Evolutionary conservation across 805 yeast genomes (phyloP), one percentile per base, ranked within the genome.

Genomic region (Saccharomyces mikatae): DNA sequence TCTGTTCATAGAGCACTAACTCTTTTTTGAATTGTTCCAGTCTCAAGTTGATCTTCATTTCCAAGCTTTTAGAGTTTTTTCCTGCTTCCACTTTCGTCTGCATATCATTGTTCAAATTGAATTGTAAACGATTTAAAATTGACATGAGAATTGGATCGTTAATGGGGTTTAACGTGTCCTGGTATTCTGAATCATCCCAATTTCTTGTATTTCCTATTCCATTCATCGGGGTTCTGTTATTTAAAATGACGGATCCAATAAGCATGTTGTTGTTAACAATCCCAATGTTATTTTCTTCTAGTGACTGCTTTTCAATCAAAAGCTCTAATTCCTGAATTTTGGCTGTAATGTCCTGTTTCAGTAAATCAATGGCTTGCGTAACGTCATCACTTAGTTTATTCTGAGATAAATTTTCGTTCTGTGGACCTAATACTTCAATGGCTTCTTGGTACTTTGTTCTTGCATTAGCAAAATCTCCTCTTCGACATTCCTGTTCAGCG

Each of bases 401-500:
- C 8, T 41, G n/a, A 14, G 36, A 47, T 11, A 46, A 41, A 17
- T 47, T 49, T 17, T 22, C 47, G 14, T 26, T 28, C 21, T 14
- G 48, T 9, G 52, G 27, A 5, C 47, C 48, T 6, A 50, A 22
- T 5, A 46, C 10, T 48, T 53, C 30, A 13, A 52, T 36, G 21
- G 61, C 62, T 21, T 47, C 44, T 26, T 48, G 47, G 59, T 78
- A 80, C 9, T 67, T 59, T 3, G 60, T 55, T 5, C 76, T 68
- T 0, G 84, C 80, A 26, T 70, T 70, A 6, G 63, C 59, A 36
- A 71, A 72, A 47, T 80, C 78, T 8, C 76, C 76, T 48, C 73
- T 71, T 30, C 73, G 56, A 1, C 76, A 72, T 11, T 79, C 74
- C 28, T 70, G 64, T 56, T 83, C 86, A 0, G 86, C 87, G 48